Base-by-base conservation (phyloP, 2,329 filamentous ascomycete genomes). In the Ambrosiella cleistominuta region DNA sequence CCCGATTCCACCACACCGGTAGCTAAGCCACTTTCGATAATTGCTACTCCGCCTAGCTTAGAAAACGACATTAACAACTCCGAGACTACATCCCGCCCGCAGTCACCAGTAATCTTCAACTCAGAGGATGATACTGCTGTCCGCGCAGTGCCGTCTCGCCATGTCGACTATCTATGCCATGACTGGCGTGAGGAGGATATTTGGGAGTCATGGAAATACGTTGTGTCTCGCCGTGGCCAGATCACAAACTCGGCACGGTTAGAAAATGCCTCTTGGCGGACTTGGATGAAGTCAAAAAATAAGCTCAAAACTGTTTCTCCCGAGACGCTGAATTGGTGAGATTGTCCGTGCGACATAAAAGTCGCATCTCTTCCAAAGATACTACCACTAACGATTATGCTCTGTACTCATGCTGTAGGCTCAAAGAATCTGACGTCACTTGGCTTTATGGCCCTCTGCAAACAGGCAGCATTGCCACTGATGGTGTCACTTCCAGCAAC, bases 391-490 rank as follows among this genome's bases (percentile, higher is more conserved):
- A 64, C 59, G 47, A 42, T 44, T 53, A 36, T 38, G 35, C n/a
- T n/a, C 7, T 36, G 11, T 52, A 6, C 4, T 2, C 8, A 19
- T 5, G 12, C 44, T 40, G 52, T 65, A 95, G 89, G 90, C 76
- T 96, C 61, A 98, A 97, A 69, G 93, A 97, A 65, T 93, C 86
- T 68, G 91, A 98, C 69, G 89, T 96, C 38, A 96, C 91, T 51
- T 98, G 91, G 93, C 75, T 98, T 0, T 98, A 97, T 66, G 93
- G 93, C 0, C 93, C 93, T 11, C 71, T 96, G 54, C 91, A 95
- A 68, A 85, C 84, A 0, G 83, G 84, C 19, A 74, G 75, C 3
- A 78, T 75, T 57, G 79, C 75, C 35, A 67, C 79, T 11, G 74
- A 80, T 59, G 61, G 74, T 65, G 66, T 72, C 5, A 69, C 71